Evolutionary conservation across 2,329 filamentous ascomycete genomes (phyloP), one percentile per base, ranked within the genome.

Genomic region (Zopfia rhizophila): DNA sequence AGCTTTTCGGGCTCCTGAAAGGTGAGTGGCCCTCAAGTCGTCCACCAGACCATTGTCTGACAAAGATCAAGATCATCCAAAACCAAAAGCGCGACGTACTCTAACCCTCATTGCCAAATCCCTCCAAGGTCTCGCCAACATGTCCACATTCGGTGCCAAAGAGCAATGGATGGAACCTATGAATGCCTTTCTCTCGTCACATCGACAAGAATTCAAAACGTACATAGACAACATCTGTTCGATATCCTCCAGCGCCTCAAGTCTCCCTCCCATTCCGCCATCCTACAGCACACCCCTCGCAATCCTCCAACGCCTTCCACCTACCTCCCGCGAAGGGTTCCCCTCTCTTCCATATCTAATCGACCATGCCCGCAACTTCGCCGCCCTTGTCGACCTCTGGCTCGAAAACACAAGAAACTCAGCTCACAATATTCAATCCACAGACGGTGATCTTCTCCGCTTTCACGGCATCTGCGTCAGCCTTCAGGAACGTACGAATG

Each of bases 151-250:
- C 66, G 93, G 93, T 28, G 92, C 89, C 65, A 96, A 96, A 68
- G 93, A 97, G 71, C 86, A 88, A n/a, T 97, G 91, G 91, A 97
- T 97, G 92, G 92, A 96, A 73, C 91, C 91, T 0, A 97, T 97
- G 93, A 97, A 97, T 66, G 83, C 83, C 30, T 97, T 97, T 61
- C 76, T 97, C 33, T 81, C 80, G 7, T 79, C 84, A 1, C 87
- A 96, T 63, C 84, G 91, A 14, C 82, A 87, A 59, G 83, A 89
- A 27, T 91, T 97, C 72, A 95, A 92, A 68, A 82, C 87, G 33
- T 97, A 92, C 60, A 88, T 97, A 49, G 92, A 97, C 66, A 81
- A 85, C 21, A 84, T 97, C 33, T 97, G 93, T 75, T 84, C 87
- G 7, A 90, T 97, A 40, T 87, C 90, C 1, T 83, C 87, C 3